Evolutionary conservation across 192 early-diverging fungal species (phyloP), one percentile per base, ranked within the genome.

Genomic region (Dispira parvispora): DNA sequence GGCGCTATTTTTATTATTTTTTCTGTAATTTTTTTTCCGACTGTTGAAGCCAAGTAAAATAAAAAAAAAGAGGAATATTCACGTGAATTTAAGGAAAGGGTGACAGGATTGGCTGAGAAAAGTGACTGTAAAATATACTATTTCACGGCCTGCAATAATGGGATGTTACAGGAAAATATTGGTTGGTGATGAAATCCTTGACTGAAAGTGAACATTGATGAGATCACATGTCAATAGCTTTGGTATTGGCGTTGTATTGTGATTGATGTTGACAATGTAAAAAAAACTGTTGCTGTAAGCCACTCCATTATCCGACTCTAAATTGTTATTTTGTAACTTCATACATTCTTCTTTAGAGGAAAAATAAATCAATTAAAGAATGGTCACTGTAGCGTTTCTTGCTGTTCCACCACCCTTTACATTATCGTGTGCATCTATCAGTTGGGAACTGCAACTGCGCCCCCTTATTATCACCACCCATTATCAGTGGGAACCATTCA

Each of bases 1-100:
- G 63, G 63, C 52, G 38, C 2, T 12, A 25, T n/a, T 64, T 55
- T 54, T 52, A 38, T 25, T 25, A 50, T 50, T 20, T 50, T 50
- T 20, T 3, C 4, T 1, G 49, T 8, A 20, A 23, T 50, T 18
- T 18, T 23, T 55, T 55, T 14, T 21, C 20, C 0, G 53, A 3
- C 2, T 50, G 9, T 23, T 38, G 23, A 50, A 50, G 23, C 8
- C 8, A 8, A 46, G 18, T 46, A 46, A 46, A 13, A 11, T 46
- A 8, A 3, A 50, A 1, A 4, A 50, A 23, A 18, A 50, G 8
- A 50, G 1, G 23, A 23, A 23, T 18, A 20, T 23, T 50, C 49
- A 20, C 16, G 49, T 50, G 23, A 20, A 50, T 50, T 20, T 23
- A 20, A 23, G 3, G 16, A 50, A 18, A 50, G 4, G 23, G 2